Evolutionary conservation across 176 grass and related monocot genomes (phyloP), one percentile per base, ranked within the genome.

Genomic region (Carex littledalei): DNA sequence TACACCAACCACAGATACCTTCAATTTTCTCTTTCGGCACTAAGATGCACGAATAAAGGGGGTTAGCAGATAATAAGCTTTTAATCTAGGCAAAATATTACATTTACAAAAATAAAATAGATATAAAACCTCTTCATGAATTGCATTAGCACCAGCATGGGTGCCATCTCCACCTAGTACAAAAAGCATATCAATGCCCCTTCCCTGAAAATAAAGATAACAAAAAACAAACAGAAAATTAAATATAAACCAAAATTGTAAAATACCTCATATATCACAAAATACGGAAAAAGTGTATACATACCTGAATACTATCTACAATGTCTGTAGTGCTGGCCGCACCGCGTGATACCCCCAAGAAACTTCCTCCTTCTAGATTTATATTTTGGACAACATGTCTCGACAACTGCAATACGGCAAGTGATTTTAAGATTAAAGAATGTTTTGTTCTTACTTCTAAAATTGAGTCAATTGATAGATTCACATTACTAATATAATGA

Each of bases 241-340:
- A 70, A 84, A 85, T 85, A 16, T 85, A 69, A 70, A 31, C 37
- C 63, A 79, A 50, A 81, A 17, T 52, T 86, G 57, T 35, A 59
- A 54, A 63, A 82, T 66, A 37, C 16, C 45, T 66, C 65, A 3
- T 29, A 62, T 43, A 22, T 52, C 60, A 62, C 39, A 62, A 58
- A 69, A 67, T 67, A 67, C 74, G 43, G 37, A 21, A 61, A 57
- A 85, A 49, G 67, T 43, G 41, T 85, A 68, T 84, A 63, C 88
- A 80, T 99, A 81, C 96, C 93, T 99, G 96, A 87, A 99, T 94
- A 76, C 85, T 95, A 86, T 99, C 93, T 9, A 99, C 93, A 85
- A 99, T 93, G 43, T 95, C 93, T 86, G 89, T 85, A 81, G 88
- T 91, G 67, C 66, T 87, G 84, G 90, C 85, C 26, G 91, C 88